Evolutionary conservation across 306 rosid genomes (phyloP), one percentile per base, ranked within the genome.

Genomic region (Vachellia pachyceras): DNA sequence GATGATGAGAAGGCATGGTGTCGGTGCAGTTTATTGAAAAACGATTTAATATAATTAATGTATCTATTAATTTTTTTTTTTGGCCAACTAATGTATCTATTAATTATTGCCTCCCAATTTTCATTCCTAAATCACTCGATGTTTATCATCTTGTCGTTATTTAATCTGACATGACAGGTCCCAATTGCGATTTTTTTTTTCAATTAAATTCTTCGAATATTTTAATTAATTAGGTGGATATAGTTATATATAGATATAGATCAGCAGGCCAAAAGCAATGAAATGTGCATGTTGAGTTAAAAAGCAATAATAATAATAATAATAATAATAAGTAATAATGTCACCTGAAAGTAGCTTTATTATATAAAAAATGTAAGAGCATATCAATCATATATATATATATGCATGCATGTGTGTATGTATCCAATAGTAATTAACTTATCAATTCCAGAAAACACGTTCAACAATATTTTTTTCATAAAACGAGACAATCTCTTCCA

Each of bases 21-120:
- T 79, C 66, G 86, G 82, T 75, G 86, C 39, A 75, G 87, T n/a
- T 77, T 78, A 81, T 5, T 87, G 90, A n/a, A 87, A 83, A 86
- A 64, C 45, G 87, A 84, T 83, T 22, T 49, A 13, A 49, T 14
- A 49, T 14, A 58, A 58, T 58, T 58, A 54, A 17, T 17, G 9
- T 54, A n/a, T n/a, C n/a, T n/a, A n/a, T n/a, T n/a, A n/a, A n/a
- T n/a, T n/a, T n/a, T n/a, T n/a, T n/a, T n/a, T n/a, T n/a, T n/a
- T n/a, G n/a, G n/a, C n/a, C n/a, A n/a, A n/a, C n/a, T n/a, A n/a
- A n/a, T n/a, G n/a, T n/a, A n/a, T n/a, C n/a, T n/a, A 10, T 58
- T 23, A 58, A 69, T 63, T 39, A 75, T n/a, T 61, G 33, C 39
- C 40, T 17, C 67, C 33, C 1, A 29, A 36, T 72, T 65, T 3